These are phyloP conservation scores for Aspergillus wentii DNA, from an alignment of 495 filamentous ascomycete species.

Conservation along the genomic window DNA sequence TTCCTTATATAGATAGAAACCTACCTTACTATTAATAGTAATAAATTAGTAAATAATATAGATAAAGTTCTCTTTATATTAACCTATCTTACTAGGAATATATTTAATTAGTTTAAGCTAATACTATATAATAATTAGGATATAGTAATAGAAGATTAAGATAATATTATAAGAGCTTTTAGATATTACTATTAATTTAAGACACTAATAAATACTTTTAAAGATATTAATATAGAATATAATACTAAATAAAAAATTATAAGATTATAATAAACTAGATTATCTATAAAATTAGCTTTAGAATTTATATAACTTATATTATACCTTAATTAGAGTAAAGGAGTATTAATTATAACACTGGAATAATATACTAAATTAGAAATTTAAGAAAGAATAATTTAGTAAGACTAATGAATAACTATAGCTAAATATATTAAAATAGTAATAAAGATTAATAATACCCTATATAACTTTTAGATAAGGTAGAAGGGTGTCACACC, in stretches of 20 bases:
- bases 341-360: neutral
- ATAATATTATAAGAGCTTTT: neutral
- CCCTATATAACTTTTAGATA: neutral
- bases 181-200: neutral
- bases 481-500: too few relatives aligned
- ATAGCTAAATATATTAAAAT: neutral
- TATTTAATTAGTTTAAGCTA: neutral
- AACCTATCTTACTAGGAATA: neutral
- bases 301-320: neutral
- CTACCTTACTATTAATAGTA: neutral
- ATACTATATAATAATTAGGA: neutral
- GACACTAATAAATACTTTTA: neutral
- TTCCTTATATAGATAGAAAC: neutral
- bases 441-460: neutral
- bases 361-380: neutral
- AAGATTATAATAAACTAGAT: neutral
- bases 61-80: neutral
- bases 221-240: neutral
- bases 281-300: neutral
- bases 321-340: neutral
- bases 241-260: neutral
- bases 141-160: neutral
- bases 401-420: neutral
- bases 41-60: neutral
- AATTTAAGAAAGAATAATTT: neutral